phyloP scores from a whole-genome alignment of 202 grass and related monocot genomes.

The Eragrostis tef region DNA sequence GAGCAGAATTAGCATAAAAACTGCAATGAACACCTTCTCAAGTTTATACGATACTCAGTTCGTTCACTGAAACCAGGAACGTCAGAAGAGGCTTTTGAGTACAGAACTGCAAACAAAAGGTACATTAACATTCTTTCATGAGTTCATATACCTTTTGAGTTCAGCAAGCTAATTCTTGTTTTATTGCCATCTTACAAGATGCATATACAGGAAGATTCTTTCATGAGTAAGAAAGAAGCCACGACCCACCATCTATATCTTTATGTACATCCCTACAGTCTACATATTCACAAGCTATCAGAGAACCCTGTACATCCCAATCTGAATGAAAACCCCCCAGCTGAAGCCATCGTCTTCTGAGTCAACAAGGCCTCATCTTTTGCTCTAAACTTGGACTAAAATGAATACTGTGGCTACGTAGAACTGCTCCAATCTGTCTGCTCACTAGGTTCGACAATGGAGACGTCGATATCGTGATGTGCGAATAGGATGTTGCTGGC shows the following conservation, averaged over 20 bases:
- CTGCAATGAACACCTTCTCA: too few relatives aligned
- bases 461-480: constrained; percentile 32
- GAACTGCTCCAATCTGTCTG: constrained; percentile 43
- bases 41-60: too few relatives aligned
- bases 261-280: constrained; percentile 28
- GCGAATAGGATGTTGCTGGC: constrained; percentile 56
- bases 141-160: too few relatives aligned
- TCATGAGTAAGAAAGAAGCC: constrained; percentile 11
- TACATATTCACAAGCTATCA: constrained; percentile 39
- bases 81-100: too few relatives aligned
- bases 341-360: constrained; percentile 1
- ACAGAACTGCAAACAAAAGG: too few relatives aligned
- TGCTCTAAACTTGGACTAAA: background rate
- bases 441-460: constrained; percentile 43
- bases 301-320: constrained; percentile 26
- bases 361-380: background rate
- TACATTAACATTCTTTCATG: too few relatives aligned
- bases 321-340: constrained; percentile 28
- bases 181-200: constrained; percentile 32
- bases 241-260: background rate
- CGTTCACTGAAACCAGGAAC: background rate
- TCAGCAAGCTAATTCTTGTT: background rate
- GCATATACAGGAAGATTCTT: background rate
- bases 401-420: background rate
- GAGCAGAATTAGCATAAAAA: too few relatives aligned